Percentiles rank a stretch among this genome's conserved stretches.
These are phyloP conservation scores for Trichoderma sp. DNA, from an alignment of 2,329 filamentous ascomycete species.

Conservation along the genomic window DNA sequence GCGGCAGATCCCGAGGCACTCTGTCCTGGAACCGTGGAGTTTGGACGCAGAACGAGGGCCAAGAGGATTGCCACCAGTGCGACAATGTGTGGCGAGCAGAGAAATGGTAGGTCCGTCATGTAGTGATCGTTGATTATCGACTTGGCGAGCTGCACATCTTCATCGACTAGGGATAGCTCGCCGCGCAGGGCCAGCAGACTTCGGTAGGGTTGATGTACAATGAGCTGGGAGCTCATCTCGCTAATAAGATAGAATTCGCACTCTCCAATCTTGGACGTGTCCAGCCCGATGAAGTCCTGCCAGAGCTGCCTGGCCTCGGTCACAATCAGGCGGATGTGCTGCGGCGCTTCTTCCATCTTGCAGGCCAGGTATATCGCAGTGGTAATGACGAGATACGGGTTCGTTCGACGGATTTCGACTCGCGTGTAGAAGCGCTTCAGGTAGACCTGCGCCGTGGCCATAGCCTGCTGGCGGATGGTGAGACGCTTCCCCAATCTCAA, in stretches of 20 bases:
- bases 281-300: constrained; percentile 73
- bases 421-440: constrained; percentile 90
- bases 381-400: constrained; percentile 88
- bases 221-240: constrained; percentile 85
- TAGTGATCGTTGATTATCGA: constrained; percentile 89
- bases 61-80: constrained; percentile 84
- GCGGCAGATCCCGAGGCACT: constrained; percentile 31
- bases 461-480: constrained; percentile 80
- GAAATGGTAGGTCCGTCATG: constrained; percentile 83
- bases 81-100: constrained; percentile 82
- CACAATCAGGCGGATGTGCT: constrained; percentile 89
- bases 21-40: constrained; percentile 31
- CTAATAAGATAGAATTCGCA: constrained; percentile 92
- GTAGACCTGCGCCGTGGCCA: constrained; percentile 93
- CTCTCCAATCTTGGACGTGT: constrained; percentile 83
- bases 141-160: constrained; percentile 75
- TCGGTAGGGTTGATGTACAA: constrained; percentile 87
- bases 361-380: constrained; percentile 93
- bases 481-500: constrained; percentile 80
- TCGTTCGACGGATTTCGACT: constrained; percentile 87
- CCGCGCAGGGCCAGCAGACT: constrained; percentile 69
- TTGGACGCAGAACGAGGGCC: constrained; percentile 75
- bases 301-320: constrained; percentile 82
- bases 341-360: constrained; percentile 97
- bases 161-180: constrained; percentile 68